Base-by-base conservation (phyloP, 306 rosid species). In the Quercus aquifolioides region DNA sequence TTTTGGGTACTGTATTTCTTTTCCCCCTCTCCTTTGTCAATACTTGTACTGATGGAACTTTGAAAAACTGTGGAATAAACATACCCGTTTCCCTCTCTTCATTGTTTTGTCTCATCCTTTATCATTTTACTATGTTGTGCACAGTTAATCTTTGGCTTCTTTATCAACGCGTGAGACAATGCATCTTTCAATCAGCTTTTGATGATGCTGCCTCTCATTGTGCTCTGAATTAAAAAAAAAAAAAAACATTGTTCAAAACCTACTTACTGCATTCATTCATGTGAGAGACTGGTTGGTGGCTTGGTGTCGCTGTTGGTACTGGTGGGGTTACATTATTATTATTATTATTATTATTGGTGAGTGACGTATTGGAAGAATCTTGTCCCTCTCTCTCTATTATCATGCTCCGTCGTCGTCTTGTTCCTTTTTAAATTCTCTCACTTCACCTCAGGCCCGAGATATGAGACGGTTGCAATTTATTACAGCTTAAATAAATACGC, bases 31-130 rank as follows among this genome's bases (percentile, higher is more conserved):
- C 33, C 79, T 82, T 86, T 94, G 96, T 90, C 87, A 81, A 91
- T 91, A 92, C 92, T 88, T 92, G 97, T 90, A 90, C 89, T 79
- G 94, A 87, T 92, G 93, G 90, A 89, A 87, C 90, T 72, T 77
- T 76, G 81, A 82, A 80, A 81, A 84, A 86, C 83, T 85, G 55
- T 74, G 91, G 72, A 95, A 95, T 95, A 92, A 95, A 90, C 74
- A 86, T 81, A 56, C 82, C 86, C 84, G 55, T 75, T 82, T 81
- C 73, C 87, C 89, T 86, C 87, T 79, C 70, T 74, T 71, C 26
- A 26, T 17, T 76, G 18, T 65, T 62, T 54, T 80, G 80, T 76
- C 88, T 77, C 78, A 65, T 78, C 55, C 70, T 84, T 69, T 78
- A 72, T 71, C 77, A 54, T 59, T 83, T 52, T 86, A 21, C 41